phyloP scores from a whole-genome alignment of 2,329 filamentous ascomycete genomes.

The Xylariaceae sp. region DNA sequence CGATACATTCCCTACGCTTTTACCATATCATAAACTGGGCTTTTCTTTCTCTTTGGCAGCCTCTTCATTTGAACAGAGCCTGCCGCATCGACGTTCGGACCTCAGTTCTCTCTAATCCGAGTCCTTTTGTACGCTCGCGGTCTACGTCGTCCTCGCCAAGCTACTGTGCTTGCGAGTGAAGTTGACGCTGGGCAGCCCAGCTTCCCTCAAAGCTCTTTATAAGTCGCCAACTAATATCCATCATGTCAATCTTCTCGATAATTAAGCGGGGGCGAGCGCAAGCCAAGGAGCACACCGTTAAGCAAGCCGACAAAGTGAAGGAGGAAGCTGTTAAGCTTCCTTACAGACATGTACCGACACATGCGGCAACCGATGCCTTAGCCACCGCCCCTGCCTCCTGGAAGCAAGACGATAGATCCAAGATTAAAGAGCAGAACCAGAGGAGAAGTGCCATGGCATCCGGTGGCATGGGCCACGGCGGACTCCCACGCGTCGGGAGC shows the following conservation, averaged over 20 bases:
- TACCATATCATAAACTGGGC: too few relatives aligned
- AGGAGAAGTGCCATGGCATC: constrained; percentile 57
- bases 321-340: constrained; percentile 50
- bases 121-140: neutral
- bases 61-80: too few relatives aligned
- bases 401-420: constrained; percentile 54
- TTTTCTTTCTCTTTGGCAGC: too few relatives aligned
- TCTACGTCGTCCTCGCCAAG: neutral
- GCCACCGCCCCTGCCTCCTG: constrained; percentile 60
- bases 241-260: constrained; percentile 33
- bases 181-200: constrained; percentile 5
- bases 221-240: neutral
- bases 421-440: constrained; percentile 58
- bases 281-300: constrained; percentile 60
- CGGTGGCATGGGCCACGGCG: constrained; percentile 42
- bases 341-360: constrained; percentile 67
- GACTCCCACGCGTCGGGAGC: constrained; percentile 55
- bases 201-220: neutral
- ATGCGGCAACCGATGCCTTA: constrained; percentile 65
- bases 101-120: neutral
- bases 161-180: neutral
- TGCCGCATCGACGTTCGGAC: neutral
- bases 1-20: too few relatives aligned
- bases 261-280: constrained; percentile 47
- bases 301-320: constrained; percentile 55